These are phyloP conservation scores for Trichoderma reesei DNA, from an alignment of 495 filamentous ascomycete genomes.

Conservation along the genomic window DNA sequence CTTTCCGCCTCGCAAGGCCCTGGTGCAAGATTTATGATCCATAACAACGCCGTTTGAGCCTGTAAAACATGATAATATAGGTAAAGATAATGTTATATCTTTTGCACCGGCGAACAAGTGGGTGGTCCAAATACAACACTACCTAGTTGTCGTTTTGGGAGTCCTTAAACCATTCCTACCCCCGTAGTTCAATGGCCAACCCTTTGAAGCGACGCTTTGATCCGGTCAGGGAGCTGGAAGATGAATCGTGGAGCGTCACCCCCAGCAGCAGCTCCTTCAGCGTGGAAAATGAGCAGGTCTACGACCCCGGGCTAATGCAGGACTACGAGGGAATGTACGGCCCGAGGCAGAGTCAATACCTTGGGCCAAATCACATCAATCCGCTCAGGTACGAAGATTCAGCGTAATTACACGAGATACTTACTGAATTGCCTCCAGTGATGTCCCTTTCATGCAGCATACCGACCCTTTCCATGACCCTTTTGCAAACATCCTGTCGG, in stretches of 20 bases:
- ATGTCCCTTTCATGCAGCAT: neutral
- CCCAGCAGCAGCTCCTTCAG: neutral
- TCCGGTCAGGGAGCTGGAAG: neutral
- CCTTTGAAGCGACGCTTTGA: neutral
- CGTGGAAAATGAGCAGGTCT: neutral
- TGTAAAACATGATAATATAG: no score
- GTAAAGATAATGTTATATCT: no score
- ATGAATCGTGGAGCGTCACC: neutral
- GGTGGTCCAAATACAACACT: no score
- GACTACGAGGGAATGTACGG: neutral
- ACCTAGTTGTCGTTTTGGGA: no score
- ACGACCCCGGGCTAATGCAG: neutral
- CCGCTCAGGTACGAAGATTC: neutral
- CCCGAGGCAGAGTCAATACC: neutral
- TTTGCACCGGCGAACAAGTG: no score
- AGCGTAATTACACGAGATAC: neutral
- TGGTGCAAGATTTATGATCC: no score
- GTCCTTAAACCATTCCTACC: no score
- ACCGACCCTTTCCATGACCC: neutral
- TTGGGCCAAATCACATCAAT: neutral
- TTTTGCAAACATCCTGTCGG: neutral
- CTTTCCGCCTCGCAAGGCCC: neutral
- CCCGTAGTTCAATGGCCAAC: neutral
- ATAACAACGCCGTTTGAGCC: no score
- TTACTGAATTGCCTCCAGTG: neutral